These are phyloP conservation scores for Cyclotella cryptica DNA, from an alignment of 108 stramenopile genomes.

Conservation along the genomic window DNA sequence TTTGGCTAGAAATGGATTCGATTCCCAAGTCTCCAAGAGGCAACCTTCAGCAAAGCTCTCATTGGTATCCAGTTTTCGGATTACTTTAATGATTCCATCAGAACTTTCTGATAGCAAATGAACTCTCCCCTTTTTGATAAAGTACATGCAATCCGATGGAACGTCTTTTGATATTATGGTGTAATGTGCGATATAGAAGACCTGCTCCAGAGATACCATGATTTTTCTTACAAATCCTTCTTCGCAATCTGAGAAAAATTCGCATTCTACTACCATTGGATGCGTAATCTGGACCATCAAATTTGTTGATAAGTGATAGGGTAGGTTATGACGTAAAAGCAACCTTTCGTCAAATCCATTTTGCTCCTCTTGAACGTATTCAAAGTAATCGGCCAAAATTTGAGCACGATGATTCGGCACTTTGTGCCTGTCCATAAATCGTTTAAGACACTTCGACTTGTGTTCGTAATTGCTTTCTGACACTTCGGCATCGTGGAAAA, in stretches of 20 bases:
- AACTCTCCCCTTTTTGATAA: slow-evolving; percentile 59
- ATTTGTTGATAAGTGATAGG: slow-evolving; percentile 39
- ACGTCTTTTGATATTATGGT: slow-evolving; percentile 36
- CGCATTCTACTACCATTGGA: slow-evolving; percentile 41
- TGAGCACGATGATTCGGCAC: slow-evolving; percentile 33
- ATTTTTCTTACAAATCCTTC: slow-evolving; percentile 45
- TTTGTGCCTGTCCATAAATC: slow-evolving; percentile 55
- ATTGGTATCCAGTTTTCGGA: slow-evolving; percentile 41
- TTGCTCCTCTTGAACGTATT: slow-evolving; percentile 58
- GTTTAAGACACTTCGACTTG: slow-evolving; percentile 52
- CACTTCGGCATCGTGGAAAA: slow-evolving; percentile 59
- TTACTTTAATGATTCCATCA: slow-evolving; percentile 20
- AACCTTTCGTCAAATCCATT: slow-evolving; percentile 49
- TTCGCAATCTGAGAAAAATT: slow-evolving; percentile 51
- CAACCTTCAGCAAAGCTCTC: slow-evolving; percentile 57
- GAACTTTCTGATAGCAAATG: slow-evolving; percentile 47
- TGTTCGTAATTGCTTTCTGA: slow-evolving; percentile 63
- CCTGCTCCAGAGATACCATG: slow-evolving; percentile 53
- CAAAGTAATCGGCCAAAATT: slow-evolving; percentile 50
- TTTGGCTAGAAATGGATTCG: slow-evolving; percentile 53
- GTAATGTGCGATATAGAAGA: slow-evolving; percentile 37
- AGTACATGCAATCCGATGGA: slow-evolving; percentile 55
- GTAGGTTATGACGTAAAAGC: slow-evolving; percentile 31
- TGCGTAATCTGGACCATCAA: slow-evolving; percentile 52
- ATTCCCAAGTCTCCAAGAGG: slow-evolving; percentile 44